These are phyloP conservation scores for Coniochaeta sp. DNA, from an alignment of 2,329 filamentous ascomycete species.

Conservation along the genomic window DNA sequence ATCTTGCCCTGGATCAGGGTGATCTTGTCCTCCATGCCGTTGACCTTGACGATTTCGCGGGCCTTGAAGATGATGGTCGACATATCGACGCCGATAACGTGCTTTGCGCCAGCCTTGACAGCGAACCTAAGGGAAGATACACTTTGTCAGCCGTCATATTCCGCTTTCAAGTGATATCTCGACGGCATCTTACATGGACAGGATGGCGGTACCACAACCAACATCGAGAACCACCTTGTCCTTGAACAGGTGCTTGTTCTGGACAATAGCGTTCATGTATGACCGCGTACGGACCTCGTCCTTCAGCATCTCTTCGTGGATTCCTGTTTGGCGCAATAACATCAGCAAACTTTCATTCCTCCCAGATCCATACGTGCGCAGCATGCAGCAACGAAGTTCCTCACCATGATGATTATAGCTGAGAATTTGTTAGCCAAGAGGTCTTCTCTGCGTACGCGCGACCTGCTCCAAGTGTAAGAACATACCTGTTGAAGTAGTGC, in stretches of 20 bases:
- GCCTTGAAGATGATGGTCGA: constrained; percentile 99
- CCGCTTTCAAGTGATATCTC: background rate
- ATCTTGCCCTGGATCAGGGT: constrained; percentile 98
- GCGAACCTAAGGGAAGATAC: constrained; percentile 65
- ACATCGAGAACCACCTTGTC: constrained; percentile 93
- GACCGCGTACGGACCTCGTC: constrained; percentile 95
- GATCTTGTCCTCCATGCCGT: constrained; percentile 92
- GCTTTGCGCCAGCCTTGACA: constrained; percentile 90
- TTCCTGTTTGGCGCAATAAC: constrained; percentile 50
- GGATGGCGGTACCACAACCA: constrained; percentile 92
- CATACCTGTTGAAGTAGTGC: constrained; percentile 97
- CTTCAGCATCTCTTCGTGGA: constrained; percentile 99
- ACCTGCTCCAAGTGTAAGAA: constrained; percentile 16
- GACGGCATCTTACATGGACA: constrained; percentile 72
- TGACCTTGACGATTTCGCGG: constrained; percentile 83
- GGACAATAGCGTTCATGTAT: constrained; percentile 95
- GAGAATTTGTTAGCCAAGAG: constrained; percentile 8
- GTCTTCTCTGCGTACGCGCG: background rate
- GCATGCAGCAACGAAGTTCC: background rate
- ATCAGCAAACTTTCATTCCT: constrained; percentile 16
- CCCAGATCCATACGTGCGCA: constrained; percentile 3
- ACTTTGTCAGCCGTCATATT: background rate
- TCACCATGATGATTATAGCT: constrained; percentile 91
- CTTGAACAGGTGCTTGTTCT: constrained; percentile 92
- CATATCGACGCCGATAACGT: constrained; percentile 99